Evolutionary conservation across 805 yeast species (phyloP).

Genomic region (Candida coleopterorum): DNA sequence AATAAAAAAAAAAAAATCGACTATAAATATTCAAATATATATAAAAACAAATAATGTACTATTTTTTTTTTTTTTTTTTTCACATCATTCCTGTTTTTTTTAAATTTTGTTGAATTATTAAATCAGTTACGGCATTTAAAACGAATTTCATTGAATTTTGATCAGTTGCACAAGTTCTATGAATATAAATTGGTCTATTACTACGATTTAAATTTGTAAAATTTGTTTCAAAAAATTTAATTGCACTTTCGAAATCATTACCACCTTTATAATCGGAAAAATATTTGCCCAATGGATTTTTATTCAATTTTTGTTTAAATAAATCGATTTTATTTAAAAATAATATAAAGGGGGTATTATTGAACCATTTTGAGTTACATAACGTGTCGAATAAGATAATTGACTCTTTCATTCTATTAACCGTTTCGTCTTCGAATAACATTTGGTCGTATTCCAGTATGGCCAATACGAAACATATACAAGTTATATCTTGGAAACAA

Average conservation of each 20-base stretch:
- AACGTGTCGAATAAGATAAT: constrained; percentile 77
- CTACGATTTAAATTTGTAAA: constrained; percentile 63
- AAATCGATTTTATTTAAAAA: constrained; percentile 87
- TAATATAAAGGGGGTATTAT: constrained; percentile 79
- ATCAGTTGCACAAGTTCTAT: constrained; percentile 95
- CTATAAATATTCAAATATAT: not conserved
- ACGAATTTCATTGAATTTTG: constrained; percentile 85
- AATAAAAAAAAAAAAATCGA: not conserved
- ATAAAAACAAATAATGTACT: not conserved
- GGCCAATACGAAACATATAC: constrained; percentile 83
- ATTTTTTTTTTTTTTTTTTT: not conserved
- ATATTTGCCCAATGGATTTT: constrained; percentile 62
- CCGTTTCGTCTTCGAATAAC: constrained; percentile 83
- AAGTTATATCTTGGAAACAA: constrained; percentile 85
- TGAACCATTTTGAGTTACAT: constrained; percentile 82
- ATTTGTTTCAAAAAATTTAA: constrained; percentile 63
- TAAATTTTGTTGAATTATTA: constrained; percentile 79
- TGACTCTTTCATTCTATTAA: constrained; percentile 88
- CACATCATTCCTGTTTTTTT: constrained; percentile 71
- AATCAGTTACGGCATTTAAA: constrained; percentile 86
- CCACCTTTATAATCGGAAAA: constrained; percentile 74
- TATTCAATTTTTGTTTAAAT: constrained; percentile 62
- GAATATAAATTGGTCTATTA: constrained; percentile 78
- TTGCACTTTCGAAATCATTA: constrained; percentile 60
- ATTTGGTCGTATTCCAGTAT: constrained; percentile 90